phyloP scores from a whole-genome alignment of 805 yeast genomes.

The Wickerhamiella bombiphila region DNA sequence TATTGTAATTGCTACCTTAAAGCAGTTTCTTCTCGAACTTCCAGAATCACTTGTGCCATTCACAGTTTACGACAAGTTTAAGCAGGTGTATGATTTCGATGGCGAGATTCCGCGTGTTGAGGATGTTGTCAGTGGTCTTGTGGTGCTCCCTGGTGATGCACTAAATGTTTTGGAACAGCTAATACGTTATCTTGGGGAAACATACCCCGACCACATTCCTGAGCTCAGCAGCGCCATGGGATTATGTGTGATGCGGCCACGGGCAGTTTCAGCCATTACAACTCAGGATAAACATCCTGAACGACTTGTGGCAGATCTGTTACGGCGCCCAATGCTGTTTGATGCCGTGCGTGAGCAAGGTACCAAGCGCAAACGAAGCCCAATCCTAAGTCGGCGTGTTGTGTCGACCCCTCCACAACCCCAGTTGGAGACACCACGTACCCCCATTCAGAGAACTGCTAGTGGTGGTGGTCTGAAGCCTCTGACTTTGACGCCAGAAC shows the following conservation, averaged over 20 bases:
- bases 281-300: slow-evolving; percentile 22
- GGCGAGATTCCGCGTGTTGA: slow-evolving; percentile 4
- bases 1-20: slow-evolving; percentile 45
- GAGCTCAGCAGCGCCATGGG: slow-evolving; percentile 15
- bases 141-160: slow-evolving; percentile 16
- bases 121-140: slow-evolving; percentile 14
- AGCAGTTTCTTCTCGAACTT: slow-evolving; percentile 53
- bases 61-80: slow-evolving; percentile 43
- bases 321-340: slow-evolving; percentile 16
- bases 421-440: background rate
- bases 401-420: background rate
- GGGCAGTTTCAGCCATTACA: slow-evolving; percentile 19
- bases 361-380: background rate
- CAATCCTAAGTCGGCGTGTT: too few species aligned
- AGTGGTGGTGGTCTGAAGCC: slow-evolving; percentile 1
- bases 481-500: slow-evolving; percentile 4
- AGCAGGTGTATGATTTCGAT: slow-evolving; percentile 33
- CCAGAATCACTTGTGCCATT: slow-evolving; percentile 60
- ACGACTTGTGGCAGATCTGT: slow-evolving; percentile 17
- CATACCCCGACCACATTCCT: slow-evolving; percentile 1
- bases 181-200: slow-evolving; percentile 11
- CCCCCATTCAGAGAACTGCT: background rate
- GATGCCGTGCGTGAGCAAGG: background rate
- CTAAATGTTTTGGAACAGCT: slow-evolving; percentile 13
- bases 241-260: slow-evolving; percentile 20